Base-by-base conservation (phyloP, 139 green algal species). In the Coelastrella sp. region DNA sequence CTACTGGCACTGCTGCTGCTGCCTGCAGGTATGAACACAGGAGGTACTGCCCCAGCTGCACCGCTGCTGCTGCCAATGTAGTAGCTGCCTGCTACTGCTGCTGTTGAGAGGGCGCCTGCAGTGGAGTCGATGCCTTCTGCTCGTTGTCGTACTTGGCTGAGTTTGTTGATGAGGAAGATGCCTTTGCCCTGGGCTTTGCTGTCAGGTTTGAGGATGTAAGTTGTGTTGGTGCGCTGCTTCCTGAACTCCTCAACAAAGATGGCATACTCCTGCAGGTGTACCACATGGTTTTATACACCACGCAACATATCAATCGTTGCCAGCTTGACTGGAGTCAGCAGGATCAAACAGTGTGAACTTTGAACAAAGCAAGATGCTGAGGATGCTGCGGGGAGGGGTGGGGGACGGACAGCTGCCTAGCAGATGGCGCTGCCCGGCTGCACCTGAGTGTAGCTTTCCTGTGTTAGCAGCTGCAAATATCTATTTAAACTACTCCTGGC, bases 151-250 rank as follows among this genome's bases (percentile, higher is more conserved):
- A 94, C 92, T 93, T 97, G 96, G 57, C 87, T 92, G 11, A 97
- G 91, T 91, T 96, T 97, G 93, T 97, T 97, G 92, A 97, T 95
- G 57, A 97, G 95, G 91, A 97, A 97, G 87, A 98, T 97, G 81
- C 96, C 96, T 57, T 94, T 95, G 54, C 96, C 96, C 90, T 97
- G 96, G 14, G 93, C 91, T 80, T 92, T 94, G 8, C 60, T 88
- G 7, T 86, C 92, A 0, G 96, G 96, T 91, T 97, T 97, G 92
- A 97, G 95, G 92, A 98, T 98, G 94, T 95, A 98, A 3, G 95
- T 96, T 68, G 57, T 64, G 23, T 81, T 89, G 73, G 75, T 73
- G 7, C 86, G 81, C 57, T 74, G 47, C 86, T 79, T 77, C 22
- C 64, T 82, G 87, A 96, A 97, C 93, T 97, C 96, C 90, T 97